A percentile compares a stretch with the other conserved stretches of the same genome.
Evolutionary conservation across 768 basidiomycete genomes (phyloP).

Genomic region (Lactarius hengduanensis): DNA sequence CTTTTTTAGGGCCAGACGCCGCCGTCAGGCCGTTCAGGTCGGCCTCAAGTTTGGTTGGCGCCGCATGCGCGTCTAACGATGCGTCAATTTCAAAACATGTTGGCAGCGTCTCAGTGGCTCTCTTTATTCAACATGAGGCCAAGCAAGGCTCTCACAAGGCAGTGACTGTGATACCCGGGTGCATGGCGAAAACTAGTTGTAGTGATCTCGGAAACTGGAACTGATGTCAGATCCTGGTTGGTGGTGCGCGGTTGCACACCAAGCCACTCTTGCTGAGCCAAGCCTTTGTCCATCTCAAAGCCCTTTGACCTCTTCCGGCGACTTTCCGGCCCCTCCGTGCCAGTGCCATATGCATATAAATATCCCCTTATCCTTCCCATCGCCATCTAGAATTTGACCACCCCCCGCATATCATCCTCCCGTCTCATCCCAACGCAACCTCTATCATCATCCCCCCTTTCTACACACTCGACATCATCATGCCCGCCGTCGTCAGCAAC

Average conservation of each 20-base stretch:
- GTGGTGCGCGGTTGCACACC: slow-evolving; percentile 1
- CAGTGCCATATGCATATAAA: slow-evolving; percentile 25
- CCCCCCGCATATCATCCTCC: slow-evolving; percentile 14
- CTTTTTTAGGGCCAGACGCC: slow-evolving; percentile 24
- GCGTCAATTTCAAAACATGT: slow-evolving; percentile 23
- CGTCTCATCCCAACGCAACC: slow-evolving; percentile 14
- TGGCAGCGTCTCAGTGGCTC: slow-evolving; percentile 8
- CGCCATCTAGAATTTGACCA: slow-evolving; percentile 7
- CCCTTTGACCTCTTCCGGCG: slow-evolving; percentile 22
- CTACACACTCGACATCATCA: slow-evolving; percentile 24
- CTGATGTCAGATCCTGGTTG: slow-evolving; percentile 24
- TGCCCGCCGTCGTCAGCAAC: slow-evolving; percentile 54
- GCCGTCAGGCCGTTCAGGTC: slow-evolving; percentile 25
- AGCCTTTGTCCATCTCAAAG: slow-evolving; percentile 11
- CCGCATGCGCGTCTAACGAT: slow-evolving; percentile 8
- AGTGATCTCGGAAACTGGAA: slow-evolving; percentile 3
- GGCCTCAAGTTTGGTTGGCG: slow-evolving; percentile 25
- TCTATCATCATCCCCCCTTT: slow-evolving; percentile 8
- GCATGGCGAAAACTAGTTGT: slow-evolving; percentile 9
- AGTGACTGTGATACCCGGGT: slow-evolving; percentile 5
- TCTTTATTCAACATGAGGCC: slow-evolving; percentile 22
- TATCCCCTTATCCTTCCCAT: slow-evolving; percentile 21
- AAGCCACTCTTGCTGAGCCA: background rate
- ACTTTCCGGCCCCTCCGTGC: slow-evolving; percentile 22
- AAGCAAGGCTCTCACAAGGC: no score